phyloP scores from a whole-genome alignment of 257 asterid genomes.

The Capsicum rhomboideum region DNA sequence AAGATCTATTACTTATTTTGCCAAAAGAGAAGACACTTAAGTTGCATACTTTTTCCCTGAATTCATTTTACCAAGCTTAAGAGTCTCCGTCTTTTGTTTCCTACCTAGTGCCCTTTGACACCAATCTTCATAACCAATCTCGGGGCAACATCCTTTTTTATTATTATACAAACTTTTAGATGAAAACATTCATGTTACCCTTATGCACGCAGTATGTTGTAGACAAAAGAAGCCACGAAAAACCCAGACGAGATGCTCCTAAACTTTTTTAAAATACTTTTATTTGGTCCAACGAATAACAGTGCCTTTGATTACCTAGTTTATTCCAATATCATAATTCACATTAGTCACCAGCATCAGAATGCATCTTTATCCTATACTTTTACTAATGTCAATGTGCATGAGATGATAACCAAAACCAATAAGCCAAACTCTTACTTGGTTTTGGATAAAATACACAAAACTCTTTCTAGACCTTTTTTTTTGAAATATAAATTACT shows the following conservation, averaged over 20 bases:
- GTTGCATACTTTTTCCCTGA: neutral
- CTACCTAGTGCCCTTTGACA: neutral
- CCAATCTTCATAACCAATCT: neutral
- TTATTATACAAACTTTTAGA: neutral
- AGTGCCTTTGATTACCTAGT: neutral
- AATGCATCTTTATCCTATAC: neutral
- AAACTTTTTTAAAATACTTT: neutral
- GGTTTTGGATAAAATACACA: neutral
- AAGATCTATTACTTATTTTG: neutral
- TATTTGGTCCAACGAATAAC: neutral
- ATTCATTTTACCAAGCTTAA: neutral
- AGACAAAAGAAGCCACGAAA: neutral
- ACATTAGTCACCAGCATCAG: neutral
- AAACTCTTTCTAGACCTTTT: neutral
- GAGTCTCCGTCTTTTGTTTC: neutral
- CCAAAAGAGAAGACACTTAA: neutral
- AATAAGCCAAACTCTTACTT: neutral
- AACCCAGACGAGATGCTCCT: neutral
- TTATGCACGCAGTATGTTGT: neutral
- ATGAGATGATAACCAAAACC: neutral
- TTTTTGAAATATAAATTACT: neutral
- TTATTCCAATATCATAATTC: neutral
- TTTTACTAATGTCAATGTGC: neutral
- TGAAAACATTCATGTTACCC: neutral
- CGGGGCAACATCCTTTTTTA: neutral